phyloP scores from a whole-genome alignment of 2,329 filamentous ascomycete genomes.

The Exophiala phaeomuriformis region DNA sequence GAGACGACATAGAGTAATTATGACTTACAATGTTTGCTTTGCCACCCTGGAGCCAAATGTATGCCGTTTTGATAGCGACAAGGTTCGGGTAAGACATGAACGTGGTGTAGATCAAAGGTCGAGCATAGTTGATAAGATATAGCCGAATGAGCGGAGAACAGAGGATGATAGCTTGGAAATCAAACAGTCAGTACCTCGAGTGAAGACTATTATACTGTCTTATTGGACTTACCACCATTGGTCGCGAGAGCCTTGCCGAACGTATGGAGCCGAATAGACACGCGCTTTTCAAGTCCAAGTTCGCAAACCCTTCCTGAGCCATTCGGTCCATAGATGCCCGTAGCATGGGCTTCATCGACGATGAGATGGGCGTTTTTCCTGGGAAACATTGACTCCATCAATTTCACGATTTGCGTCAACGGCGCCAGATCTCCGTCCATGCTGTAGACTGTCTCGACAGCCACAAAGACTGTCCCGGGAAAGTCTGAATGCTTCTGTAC shows the following conservation, averaged over 20 bases:
- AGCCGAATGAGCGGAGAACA: constrained; percentile 53
- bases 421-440: constrained; percentile 75
- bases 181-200: constrained; percentile 11
- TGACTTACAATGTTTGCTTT: constrained; percentile 40
- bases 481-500: background rate
- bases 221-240: constrained; percentile 52
- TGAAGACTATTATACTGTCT: too few relatives aligned
- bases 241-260: constrained; percentile 52
- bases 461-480: constrained; percentile 54
- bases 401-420: constrained; percentile 52
- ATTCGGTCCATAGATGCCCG: constrained; percentile 44
- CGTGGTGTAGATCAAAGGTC: constrained; percentile 68
- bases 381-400: constrained; percentile 52
- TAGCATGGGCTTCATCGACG: constrained; percentile 52
- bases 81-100: constrained; percentile 58
- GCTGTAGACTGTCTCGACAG: constrained; percentile 65
- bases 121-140: constrained; percentile 68
- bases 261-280: constrained; percentile 46
- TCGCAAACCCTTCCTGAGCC: constrained; percentile 46
- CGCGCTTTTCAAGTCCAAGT: constrained; percentile 45
- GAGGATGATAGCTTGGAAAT: constrained; percentile 50
- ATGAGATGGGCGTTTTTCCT: constrained; percentile 49
- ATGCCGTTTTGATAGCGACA: constrained; percentile 51
- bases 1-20: background rate
- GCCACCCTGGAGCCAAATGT: constrained; percentile 49